A percentile compares a stretch with the other conserved stretches of the same genome.
Evolutionary conservation across 2,329 filamentous ascomycete genomes (phyloP).

Genomic region (Hypoxylon sp.): DNA sequence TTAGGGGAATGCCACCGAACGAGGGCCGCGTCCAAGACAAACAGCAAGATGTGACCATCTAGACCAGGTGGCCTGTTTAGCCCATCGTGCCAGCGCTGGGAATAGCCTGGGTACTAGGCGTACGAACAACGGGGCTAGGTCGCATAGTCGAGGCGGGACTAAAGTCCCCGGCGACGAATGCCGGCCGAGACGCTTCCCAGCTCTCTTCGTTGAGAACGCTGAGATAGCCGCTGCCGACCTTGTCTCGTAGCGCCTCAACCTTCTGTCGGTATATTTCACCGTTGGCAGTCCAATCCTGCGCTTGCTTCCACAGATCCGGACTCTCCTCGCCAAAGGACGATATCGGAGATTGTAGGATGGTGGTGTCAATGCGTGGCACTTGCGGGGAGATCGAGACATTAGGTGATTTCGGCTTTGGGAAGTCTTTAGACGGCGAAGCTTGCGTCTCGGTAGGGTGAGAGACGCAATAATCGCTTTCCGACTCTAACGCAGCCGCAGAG

Average conservation of each 20-base stretch:
- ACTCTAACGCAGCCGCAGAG: conserved; percentile 23
- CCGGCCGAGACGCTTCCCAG: conserved; percentile 59
- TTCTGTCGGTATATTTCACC: conserved; percentile 87
- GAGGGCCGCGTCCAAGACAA: conserved; percentile 10
- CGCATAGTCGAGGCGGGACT: conserved; percentile 49
- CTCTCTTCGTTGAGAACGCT: conserved; percentile 83
- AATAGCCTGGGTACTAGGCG: conserved; percentile 56
- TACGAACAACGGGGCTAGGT: conserved; percentile 48
- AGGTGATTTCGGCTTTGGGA: conserved; percentile 48
- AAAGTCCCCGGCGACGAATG: conserved; percentile 52
- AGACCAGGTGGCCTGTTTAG: conserved; percentile 43
- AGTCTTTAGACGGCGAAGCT: conserved; percentile 40
- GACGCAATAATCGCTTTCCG: conserved; percentile 54
- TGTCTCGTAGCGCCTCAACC: conserved; percentile 83
- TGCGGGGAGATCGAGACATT: conserved; percentile 42
- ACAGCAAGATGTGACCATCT: conserved; percentile 21
- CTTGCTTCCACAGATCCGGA: conserved; percentile 50
- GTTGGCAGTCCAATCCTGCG: conserved; percentile 69
- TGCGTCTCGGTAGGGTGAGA: conserved; percentile 52
- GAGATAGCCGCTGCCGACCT: conserved; percentile 87
- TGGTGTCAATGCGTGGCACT: conserved; percentile 51
- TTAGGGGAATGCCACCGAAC: conserved; percentile 26
- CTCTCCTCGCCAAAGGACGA: conserved; percentile 45
- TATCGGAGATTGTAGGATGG: conserved; percentile 47
- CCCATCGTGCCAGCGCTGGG: conserved; percentile 62